Evolutionary conservation across 2,329 filamentous ascomycete genomes (phyloP).

Genomic region (Neonectria neomacrospora): DNA sequence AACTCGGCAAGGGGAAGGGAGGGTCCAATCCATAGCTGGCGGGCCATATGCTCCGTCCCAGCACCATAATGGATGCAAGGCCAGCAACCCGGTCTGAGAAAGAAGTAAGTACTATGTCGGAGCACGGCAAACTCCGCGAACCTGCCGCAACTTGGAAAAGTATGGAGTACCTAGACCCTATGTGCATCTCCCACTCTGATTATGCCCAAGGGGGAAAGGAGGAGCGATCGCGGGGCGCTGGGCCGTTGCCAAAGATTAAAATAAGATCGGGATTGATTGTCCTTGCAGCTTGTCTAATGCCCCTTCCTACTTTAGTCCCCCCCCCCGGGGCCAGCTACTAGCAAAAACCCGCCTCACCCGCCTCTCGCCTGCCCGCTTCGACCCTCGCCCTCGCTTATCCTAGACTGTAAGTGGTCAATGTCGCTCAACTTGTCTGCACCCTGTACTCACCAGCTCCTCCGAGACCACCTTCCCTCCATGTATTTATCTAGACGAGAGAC

Average conservation of each 20-base stretch:
- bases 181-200: background rate
- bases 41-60: background rate
- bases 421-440: background rate
- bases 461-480: background rate
- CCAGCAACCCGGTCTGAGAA: background rate
- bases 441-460: background rate
- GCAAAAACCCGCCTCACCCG: constrained; percentile 22
- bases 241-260: constrained; percentile 13
- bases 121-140: background rate
- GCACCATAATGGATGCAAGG: background rate
- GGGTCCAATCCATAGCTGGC: background rate
- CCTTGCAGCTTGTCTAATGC: constrained; percentile 10
- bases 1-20: background rate
- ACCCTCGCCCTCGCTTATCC: background rate
- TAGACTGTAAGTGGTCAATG: background rate
- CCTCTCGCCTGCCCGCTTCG: constrained; percentile 4
- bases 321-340: too few species aligned
- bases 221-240: constrained; percentile 1
- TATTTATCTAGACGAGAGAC: background rate
- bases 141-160: background rate
- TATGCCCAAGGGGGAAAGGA: background rate
- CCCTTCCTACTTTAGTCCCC: background rate
- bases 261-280: constrained; percentile 22
- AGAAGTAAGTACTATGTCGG: too few species aligned
- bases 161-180: background rate